Conservation (phyloP, 169 alveolate genomes). For the Amoebophrya sp. region DNA sequence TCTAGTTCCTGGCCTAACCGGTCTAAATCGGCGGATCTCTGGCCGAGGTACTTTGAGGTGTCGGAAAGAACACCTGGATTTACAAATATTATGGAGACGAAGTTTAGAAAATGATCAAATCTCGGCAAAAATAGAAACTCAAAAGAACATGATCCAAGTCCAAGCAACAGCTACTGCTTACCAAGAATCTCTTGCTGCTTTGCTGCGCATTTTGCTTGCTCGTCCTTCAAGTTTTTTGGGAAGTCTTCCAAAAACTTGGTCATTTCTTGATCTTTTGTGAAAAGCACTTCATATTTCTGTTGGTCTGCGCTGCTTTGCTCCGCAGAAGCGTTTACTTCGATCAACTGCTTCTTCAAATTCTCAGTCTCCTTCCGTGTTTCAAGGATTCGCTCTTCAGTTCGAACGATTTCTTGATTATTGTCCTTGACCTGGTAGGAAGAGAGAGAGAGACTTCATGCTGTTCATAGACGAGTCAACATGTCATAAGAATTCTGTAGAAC, state of each 20-base stretch:
- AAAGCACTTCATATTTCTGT: conserved; percentile 46
- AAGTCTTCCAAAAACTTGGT: background rate
- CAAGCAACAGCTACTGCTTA: too few relatives aligned
- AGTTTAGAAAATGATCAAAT: background rate
- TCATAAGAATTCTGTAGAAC: background rate
- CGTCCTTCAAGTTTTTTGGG: background rate
- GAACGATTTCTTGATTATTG: conserved; percentile 43
- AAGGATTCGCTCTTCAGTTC: conserved; percentile 38
- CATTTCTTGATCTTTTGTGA: conserved; percentile 36
- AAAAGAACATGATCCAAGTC: too few relatives aligned
- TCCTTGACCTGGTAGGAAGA: conserved; percentile 32
- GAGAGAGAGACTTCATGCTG: background rate
- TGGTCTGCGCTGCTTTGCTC: conserved; percentile 35
- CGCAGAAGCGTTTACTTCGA: background rate
- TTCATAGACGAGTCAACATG: background rate
- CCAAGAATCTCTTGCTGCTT: background rate
- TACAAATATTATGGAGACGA: too few relatives aligned
- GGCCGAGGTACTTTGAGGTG: background rate
- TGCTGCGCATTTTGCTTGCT: background rate
- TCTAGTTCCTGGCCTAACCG: background rate
- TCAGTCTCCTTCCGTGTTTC: background rate
- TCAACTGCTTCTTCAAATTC: background rate
- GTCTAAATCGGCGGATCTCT: background rate
- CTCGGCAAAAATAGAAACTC: background rate
- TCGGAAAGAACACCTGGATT: background rate